Conservation (phyloP, 2,329 filamentous ascomycete genomes). For the Alternaria novae-zelandiae region DNA sequence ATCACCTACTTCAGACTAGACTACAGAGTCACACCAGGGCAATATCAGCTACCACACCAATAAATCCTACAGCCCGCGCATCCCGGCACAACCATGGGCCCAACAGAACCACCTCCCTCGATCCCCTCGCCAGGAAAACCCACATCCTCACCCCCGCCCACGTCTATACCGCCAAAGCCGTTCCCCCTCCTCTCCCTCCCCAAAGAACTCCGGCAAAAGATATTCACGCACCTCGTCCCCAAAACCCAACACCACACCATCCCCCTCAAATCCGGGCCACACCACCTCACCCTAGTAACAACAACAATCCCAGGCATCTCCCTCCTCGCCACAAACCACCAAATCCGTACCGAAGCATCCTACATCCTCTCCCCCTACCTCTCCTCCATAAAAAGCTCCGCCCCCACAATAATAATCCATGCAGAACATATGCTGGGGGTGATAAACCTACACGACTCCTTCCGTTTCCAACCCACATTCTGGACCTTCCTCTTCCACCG, state of each 20-base stretch:
- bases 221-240: conserved; percentile 6
- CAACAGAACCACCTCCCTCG: neutral
- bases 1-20: neutral
- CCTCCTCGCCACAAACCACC: conserved; percentile 3
- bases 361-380: neutral
- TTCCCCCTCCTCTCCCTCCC: conserved; percentile 12
- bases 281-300: conserved; percentile 8
- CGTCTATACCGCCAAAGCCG: neutral
- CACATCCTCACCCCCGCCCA: neutral
- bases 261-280: neutral
- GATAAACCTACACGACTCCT: neutral
- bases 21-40: neutral
- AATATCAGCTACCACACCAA: neutral
- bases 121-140: neutral
- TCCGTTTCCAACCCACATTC: neutral
- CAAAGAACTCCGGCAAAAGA: conserved; percentile 12
- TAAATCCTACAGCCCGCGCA: neutral
- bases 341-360: conserved; percentile 3
- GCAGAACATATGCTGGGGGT: neutral
- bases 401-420: neutral
- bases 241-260: neutral
- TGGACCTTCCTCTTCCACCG: neutral
- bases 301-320: conserved; percentile 1
- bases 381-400: neutral
- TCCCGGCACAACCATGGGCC: neutral